phyloP scores from a whole-genome alignment of 148 eudicot genomes.

The Rhododendron mucronatum region DNA sequence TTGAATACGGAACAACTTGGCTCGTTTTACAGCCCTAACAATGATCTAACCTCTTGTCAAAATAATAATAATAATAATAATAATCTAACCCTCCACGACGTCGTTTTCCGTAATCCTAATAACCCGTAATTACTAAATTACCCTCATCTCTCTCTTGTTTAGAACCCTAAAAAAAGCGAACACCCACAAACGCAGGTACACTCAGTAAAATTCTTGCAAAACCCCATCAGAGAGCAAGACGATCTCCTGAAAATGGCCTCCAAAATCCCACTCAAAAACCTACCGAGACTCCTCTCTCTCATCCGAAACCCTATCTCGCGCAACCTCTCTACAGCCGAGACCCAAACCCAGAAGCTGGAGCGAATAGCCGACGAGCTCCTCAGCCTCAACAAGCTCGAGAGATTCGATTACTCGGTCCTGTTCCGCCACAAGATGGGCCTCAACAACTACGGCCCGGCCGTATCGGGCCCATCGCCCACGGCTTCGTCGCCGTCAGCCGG shows the following conservation, averaged over 20 bases:
- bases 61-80: too few relatives aligned
- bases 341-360: constrained; percentile 50
- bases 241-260: constrained; percentile 26
- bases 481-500: constrained; percentile 11
- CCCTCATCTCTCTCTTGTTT: not conserved
- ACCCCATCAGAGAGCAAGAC: not conserved
- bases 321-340: constrained; percentile 25
- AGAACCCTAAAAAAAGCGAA: not conserved
- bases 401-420: constrained; percentile 55
- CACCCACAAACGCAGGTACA: too few relatives aligned
- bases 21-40: too few relatives aligned
- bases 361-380: constrained; percentile 64
- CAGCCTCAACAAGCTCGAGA: constrained; percentile 60
- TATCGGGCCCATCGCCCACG: constrained; percentile 1
- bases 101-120: too few relatives aligned
- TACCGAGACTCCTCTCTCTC: constrained; percentile 15
- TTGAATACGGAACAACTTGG: too few relatives aligned
- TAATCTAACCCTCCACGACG: too few relatives aligned
- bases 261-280: constrained; percentile 28
- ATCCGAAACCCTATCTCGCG: constrained; percentile 11
- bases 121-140: too few relatives aligned
- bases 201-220: not conserved
- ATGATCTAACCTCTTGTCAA: too few relatives aligned
- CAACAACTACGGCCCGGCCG: constrained; percentile 28
- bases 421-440: constrained; percentile 59